Evolutionary conservation across 192 early-diverging fungal genomes (phyloP), one percentile per base, ranked within the genome.

Genomic region (Thamnidium elegans): DNA sequence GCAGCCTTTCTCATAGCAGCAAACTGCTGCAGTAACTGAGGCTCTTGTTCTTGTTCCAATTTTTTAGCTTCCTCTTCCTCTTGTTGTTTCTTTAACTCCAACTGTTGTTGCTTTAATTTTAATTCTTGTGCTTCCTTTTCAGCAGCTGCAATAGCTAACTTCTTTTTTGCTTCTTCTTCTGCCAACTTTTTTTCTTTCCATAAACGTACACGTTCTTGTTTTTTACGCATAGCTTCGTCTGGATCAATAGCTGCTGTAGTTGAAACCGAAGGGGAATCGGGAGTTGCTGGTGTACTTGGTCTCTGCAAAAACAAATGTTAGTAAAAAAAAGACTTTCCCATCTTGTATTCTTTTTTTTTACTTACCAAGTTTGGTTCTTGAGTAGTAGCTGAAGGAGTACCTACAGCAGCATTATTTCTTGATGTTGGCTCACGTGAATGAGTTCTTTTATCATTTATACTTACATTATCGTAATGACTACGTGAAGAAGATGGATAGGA

Each of bases 191-290:
- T 65, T 66, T 81, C 50, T 67, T 86, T 73, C 93, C 93, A 97
- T 74, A 90, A 84, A 52, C 90, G 87, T 13, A 96, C 66, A 34
- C 90, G 76, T 78, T 95, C 94, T 60, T 85, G 85, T 51, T 93
- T 69, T 68, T 91, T 85, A 42, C 90, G 78, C 42, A 83, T 71
- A 58, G 85, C 88, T 36, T 90, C 87, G 59, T 89, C 88, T 8
- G 76, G 74, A 20, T 83, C 70, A 54, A 70, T 74, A 26, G 70
- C 67, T 26, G 70, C 53, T 17, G 71, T 67, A 1, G 59, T 66
- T 13, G 78, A 62, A 32, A 70, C 53, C 26, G 64, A 52, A 43
- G 75, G 39, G n/a, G 75, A 58, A 44, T 55, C 9, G 31, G 74
- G 68, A 46, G 42, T 50, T 58, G 71, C 14, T 52, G 69, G 31